Conservation (phyloP, 805 yeast species). For the Suhomyces pyralidae region DNA sequence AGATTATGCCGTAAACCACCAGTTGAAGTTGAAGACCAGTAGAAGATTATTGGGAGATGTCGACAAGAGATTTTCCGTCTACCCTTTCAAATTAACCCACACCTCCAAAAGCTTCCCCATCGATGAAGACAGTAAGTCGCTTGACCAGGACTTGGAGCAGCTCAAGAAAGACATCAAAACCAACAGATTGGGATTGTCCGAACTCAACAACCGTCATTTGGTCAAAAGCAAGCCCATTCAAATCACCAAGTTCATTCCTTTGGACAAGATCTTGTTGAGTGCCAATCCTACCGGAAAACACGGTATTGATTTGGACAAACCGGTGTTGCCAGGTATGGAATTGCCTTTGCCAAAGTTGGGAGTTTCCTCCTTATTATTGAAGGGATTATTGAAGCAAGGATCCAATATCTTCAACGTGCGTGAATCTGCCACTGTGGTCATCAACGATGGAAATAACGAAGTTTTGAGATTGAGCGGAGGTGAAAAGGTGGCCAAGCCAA, state of each 20-base stretch:
- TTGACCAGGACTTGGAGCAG: constrained; percentile 37
- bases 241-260: constrained; percentile 70
- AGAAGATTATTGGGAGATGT: constrained; percentile 66
- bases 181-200: constrained; percentile 73
- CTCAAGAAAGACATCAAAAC: constrained; percentile 56
- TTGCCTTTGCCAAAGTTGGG: constrained; percentile 74
- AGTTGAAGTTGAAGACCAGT: constrained; percentile 70
- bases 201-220: constrained; percentile 75
- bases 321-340: constrained; percentile 69
- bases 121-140: constrained; percentile 32
- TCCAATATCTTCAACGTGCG: constrained; percentile 51
- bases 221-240: constrained; percentile 72
- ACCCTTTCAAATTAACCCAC: constrained; percentile 84
- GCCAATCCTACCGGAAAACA: constrained; percentile 65
- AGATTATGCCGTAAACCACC: constrained; percentile 81
- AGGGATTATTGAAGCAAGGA: constrained; percentile 52
- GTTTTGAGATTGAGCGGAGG: constrained; percentile 83
- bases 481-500: constrained; percentile 59
- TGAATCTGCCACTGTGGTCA: constrained; percentile 71
- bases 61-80: constrained; percentile 77
- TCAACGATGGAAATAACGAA: constrained; percentile 50
- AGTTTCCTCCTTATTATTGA: constrained; percentile 64
- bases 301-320: constrained; percentile 65
- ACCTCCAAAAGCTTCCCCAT: constrained; percentile 63
- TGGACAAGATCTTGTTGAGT: constrained; percentile 58